Evolutionary conservation across 1,284 basidiomycete genomes (phyloP), one percentile per base, ranked within the genome.

Genomic region (Moesziomyces globuligerus): DNA sequence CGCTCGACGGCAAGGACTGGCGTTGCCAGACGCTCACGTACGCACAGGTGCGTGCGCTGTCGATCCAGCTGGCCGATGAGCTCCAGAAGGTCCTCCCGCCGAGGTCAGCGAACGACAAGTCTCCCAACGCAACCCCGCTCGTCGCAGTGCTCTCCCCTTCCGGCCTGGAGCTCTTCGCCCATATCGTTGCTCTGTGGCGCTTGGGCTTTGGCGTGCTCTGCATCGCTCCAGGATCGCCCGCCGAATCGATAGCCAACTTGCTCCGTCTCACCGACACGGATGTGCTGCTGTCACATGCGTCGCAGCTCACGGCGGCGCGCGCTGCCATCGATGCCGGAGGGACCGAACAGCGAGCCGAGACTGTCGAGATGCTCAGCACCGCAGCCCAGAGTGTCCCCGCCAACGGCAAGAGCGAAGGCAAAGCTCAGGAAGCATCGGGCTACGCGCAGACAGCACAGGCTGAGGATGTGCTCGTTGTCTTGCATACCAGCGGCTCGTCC

Each of bases 401-500:
- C 20, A 13, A 48, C 20, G 17, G 45, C 8, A 34, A 17, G 1
- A 13, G 10, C 21, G 6, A 46, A 24, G 7, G n/a, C n/a, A n/a
- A n/a, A n/a, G n/a, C n/a, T n/a, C n/a, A 26, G 13, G 18, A 29
- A 18, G 24, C 15, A 20, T 18, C 25, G 6, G 3, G 13, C 8
- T 7, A 28, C n/a, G 26, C n/a, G 26, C n/a, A 28, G 23, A 36
- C 21, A 5, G 51, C 74, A 3, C 60, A 65, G 17, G 50, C 61
- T 6, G 69, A 81, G 17, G 77, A 87, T 20, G 84, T 85, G 2
- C 83, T 85, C 11, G 85, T 87, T 10, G 85, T 89, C 50, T 82
- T 89, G n/a, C 89, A 89, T 67, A 88, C 88, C 4, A 86, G 85
- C 1, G 88, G 88, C 34, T 88, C 87, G 13, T 87, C 87, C 7